A percentile compares a stretch with the other conserved stretches of the same genome.
Evolutionary conservation across 352 stramenopile genomes (phyloP).

Genomic region (Pythium phragmitis): DNA sequence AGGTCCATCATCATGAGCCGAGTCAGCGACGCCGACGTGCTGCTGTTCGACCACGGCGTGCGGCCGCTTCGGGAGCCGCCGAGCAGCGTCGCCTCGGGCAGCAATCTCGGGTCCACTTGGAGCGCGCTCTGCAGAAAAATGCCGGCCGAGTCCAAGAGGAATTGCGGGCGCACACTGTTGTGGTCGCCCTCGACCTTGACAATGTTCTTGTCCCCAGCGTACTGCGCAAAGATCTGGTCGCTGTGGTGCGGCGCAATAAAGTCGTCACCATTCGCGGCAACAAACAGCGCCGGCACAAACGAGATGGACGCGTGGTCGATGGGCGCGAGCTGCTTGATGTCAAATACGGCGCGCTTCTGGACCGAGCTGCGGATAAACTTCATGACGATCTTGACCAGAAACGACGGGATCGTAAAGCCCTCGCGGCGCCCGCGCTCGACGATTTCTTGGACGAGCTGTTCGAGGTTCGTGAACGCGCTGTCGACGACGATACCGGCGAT

Average conservation of each 20-base stretch:
- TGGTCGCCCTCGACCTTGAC: slow-evolving; percentile 98
- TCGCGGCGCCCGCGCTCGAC: slow-evolving; percentile 94
- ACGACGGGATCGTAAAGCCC: slow-evolving; percentile 90
- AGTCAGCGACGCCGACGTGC: slow-evolving; percentile 36
- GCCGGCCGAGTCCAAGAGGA: slow-evolving; percentile 93
- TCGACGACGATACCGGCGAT: slow-evolving; percentile 98
- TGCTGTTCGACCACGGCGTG: slow-evolving; percentile 37
- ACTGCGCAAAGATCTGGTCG: slow-evolving; percentile 79
- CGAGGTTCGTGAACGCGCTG: slow-evolving; percentile 96
- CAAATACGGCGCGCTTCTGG: slow-evolving; percentile 88
- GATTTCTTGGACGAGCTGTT: slow-evolving; percentile 96
- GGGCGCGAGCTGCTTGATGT: slow-evolving; percentile 75
- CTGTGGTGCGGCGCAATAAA: slow-evolving; percentile 93
- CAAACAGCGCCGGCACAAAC: slow-evolving; percentile 97
- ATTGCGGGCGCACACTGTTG: slow-evolving; percentile 94
- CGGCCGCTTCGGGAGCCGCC: slow-evolving; percentile 29
- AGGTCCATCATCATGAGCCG: slow-evolving; percentile 59
- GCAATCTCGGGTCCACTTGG: slow-evolving; percentile 56
- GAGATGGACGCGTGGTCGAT: slow-evolving; percentile 91
- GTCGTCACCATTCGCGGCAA: slow-evolving; percentile 93
- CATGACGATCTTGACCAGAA: slow-evolving; percentile 92
- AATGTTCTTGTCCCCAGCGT: slow-evolving; percentile 98
- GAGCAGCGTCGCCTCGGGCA: slow-evolving; percentile 32
- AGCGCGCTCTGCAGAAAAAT: slow-evolving; percentile 96
- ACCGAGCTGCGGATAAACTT: slow-evolving; percentile 91